Percentiles rank a stretch among this genome's conserved stretches.
These are phyloP conservation scores for Epichloe uncinata DNA, from an alignment of 2,329 filamentous ascomycete species.

Conservation along the genomic window DNA sequence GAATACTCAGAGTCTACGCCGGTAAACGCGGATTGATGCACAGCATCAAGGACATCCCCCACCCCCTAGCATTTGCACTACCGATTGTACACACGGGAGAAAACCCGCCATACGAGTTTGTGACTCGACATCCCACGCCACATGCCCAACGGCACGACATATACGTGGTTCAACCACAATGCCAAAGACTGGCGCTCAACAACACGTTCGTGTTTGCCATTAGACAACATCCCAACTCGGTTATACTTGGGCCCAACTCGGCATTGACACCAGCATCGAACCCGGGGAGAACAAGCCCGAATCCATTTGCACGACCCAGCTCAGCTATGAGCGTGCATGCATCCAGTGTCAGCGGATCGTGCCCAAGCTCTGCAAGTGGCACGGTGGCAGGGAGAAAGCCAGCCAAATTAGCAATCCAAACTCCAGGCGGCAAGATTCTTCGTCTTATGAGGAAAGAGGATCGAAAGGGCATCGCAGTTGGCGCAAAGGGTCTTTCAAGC, in stretches of 20 bases:
- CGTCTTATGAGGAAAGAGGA: conserved; percentile 73
- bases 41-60: conserved; percentile 90
- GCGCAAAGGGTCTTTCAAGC: conserved; percentile 24
- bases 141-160: conserved; percentile 96
- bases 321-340: conserved; percentile 54
- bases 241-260: conserved; percentile 19
- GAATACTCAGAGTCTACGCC: conserved; percentile 80
- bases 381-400: conserved; percentile 59
- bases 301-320: conserved; percentile 46
- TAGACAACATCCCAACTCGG: conserved; percentile 70
- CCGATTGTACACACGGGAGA: conserved; percentile 82
- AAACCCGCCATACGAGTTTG: conserved; percentile 89
- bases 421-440: conserved; percentile 86
- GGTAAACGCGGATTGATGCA: conserved; percentile 95
- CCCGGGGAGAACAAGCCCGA: conserved; percentile 37
- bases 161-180: conserved; percentile 94
- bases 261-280: conserved; percentile 33
- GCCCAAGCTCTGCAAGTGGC: conserved; percentile 39
- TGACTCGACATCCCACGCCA: conserved; percentile 85
- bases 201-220: conserved; percentile 98
- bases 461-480: conserved; percentile 38
- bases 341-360: conserved; percentile 43
- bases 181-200: conserved; percentile 73
- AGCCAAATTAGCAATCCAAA: conserved; percentile 90
- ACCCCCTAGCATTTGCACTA: conserved; percentile 78